Evolutionary conservation across 805 yeast genomes (phyloP).

Genomic region (Metschnikowia lunata): DNA sequence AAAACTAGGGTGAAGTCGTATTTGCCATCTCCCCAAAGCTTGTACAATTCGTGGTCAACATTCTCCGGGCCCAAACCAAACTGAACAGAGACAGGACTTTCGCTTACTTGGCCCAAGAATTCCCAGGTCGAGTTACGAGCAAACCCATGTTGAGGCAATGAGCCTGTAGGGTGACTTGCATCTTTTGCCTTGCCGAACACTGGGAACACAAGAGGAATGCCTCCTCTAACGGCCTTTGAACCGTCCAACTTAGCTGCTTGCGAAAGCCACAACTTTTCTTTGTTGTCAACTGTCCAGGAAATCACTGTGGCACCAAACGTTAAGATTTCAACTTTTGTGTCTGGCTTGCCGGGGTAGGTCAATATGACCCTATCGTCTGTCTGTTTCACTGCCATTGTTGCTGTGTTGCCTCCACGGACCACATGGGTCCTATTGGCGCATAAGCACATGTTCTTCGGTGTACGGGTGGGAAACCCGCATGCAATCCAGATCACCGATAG

Average conservation of each 20-base stretch:
- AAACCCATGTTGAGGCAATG: constrained; percentile 93
- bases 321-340: constrained; percentile 62
- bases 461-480: constrained; percentile 5
- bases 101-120: constrained; percentile 78
- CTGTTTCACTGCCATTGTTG: constrained; percentile 61
- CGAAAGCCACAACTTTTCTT: constrained; percentile 82
- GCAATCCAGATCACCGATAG: background rate
- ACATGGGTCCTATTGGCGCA: too few species aligned
- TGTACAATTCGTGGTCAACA: constrained; percentile 56
- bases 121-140: constrained; percentile 93
- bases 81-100: constrained; percentile 66
- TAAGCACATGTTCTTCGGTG: background rate
- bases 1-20: constrained; percentile 75
- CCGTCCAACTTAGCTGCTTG: constrained; percentile 84
- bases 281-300: constrained; percentile 68
- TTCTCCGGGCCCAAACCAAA: constrained; percentile 88
- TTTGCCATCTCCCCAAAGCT: constrained; percentile 48
- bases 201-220: constrained; percentile 95
- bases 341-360: constrained; percentile 47
- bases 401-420: too few species aligned
- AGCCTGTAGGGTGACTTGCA: constrained; percentile 48
- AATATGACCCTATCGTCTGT: constrained; percentile 58
- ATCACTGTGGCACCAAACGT: constrained; percentile 85
- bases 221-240: constrained; percentile 92
- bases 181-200: constrained; percentile 71